phyloP scores from a whole-genome alignment of 306 rosid genomes.

The Abrus precatorius region DNA sequence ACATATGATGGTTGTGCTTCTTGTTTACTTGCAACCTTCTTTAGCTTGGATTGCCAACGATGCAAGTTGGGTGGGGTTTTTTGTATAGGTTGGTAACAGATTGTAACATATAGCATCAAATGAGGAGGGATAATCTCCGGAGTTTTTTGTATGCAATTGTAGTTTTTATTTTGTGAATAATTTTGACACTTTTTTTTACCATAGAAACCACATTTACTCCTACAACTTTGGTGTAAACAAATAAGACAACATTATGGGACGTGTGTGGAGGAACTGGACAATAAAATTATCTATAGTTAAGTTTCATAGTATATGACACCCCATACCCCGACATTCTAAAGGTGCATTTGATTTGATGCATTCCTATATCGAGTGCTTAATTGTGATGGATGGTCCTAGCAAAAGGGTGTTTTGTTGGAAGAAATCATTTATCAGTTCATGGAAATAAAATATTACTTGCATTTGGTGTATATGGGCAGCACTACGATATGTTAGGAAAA shows the following conservation, averaged over 20 bases:
- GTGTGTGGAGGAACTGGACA: slow-evolving; percentile 18
- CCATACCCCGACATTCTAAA: slow-evolving; percentile 9
- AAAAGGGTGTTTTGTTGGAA: background rate
- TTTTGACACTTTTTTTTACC: background rate
- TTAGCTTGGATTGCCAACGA: slow-evolving; percentile 58
- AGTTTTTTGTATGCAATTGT: slow-evolving; percentile 61
- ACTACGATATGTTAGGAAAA: no score
- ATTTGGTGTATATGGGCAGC: no score
- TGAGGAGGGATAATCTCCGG: slow-evolving; percentile 60
- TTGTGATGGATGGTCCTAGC: background rate
- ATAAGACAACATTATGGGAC: slow-evolving; percentile 3
- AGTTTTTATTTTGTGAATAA: slow-evolving; percentile 50
- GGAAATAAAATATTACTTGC: background rate
- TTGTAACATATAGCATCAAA: slow-evolving; percentile 78
- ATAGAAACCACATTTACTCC: background rate
- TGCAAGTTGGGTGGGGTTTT: slow-evolving; percentile 68
- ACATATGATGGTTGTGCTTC: slow-evolving; percentile 66
- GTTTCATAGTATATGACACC: background rate
- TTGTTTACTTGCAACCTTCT: slow-evolving; percentile 55
- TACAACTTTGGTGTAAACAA: background rate
- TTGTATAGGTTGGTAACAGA: slow-evolving; percentile 78
- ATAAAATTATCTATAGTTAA: background rate
- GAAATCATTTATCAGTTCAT: background rate
- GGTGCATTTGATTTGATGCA: slow-evolving; percentile 3
- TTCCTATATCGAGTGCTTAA: slow-evolving; percentile 14